Percentiles rank a stretch among this genome's conserved stretches.
These are phyloP conservation scores for Toxoplasma gondii DNA, from an alignment of 169 alveolate genomes.

Conservation along the genomic window DNA sequence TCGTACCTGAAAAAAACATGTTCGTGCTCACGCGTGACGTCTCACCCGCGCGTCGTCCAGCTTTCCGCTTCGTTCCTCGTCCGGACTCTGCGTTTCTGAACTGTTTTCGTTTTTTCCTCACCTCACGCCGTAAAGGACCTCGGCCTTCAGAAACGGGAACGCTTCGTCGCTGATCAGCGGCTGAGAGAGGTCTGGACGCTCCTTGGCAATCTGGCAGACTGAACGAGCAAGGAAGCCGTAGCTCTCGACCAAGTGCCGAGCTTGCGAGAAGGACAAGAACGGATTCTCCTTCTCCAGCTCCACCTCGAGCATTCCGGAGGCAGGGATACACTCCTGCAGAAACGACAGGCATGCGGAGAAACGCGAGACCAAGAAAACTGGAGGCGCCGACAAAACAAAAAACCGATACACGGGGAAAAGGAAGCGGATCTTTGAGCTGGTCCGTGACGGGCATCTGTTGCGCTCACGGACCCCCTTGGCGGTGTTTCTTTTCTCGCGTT, in stretches of 20 bases:
- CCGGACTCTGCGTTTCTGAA: not conserved
- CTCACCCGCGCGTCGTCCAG: not conserved
- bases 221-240: slow-evolving; percentile 81
- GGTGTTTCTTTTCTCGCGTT: too few relatives aligned
- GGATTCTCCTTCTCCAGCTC: not conserved
- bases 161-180: slow-evolving; percentile 75
- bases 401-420: too few relatives aligned
- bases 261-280: slow-evolving; percentile 68
- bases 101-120: not conserved
- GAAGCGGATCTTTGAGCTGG: too few relatives aligned
- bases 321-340: slow-evolving; percentile 11
- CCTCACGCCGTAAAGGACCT: slow-evolving; percentile 75
- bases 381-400: too few relatives aligned
- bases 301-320: slow-evolving; percentile 18
- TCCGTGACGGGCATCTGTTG: too few relatives aligned
- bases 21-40: not conserved
- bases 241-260: slow-evolving; percentile 76
- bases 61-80: not conserved
- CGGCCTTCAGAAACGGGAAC: slow-evolving; percentile 77
- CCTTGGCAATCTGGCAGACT: slow-evolving; percentile 76
- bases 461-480: too few relatives aligned
- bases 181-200: slow-evolving; percentile 68
- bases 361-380: not conserved
- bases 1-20: slow-evolving; percentile 59
- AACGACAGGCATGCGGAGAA: too few relatives aligned